These are phyloP conservation scores for Mycosphaerelloides madeirae DNA, from an alignment of 2,329 filamentous ascomycete genomes.

Conservation along the genomic window DNA sequence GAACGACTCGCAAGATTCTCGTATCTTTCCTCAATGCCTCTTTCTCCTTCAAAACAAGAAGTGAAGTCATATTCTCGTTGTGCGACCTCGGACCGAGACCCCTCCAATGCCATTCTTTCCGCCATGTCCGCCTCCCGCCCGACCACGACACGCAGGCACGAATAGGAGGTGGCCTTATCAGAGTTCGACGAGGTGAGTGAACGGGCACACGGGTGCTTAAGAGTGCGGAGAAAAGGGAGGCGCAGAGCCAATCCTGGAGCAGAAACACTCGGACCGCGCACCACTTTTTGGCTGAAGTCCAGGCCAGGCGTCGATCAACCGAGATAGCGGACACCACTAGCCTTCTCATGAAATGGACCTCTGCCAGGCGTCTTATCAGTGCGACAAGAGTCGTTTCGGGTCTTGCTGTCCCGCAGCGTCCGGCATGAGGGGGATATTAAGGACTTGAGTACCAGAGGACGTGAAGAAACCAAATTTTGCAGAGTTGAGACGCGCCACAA, in stretches of 20 bases:
- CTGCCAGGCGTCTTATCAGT: too few relatives aligned
- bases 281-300: background rate
- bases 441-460: too few relatives aligned
- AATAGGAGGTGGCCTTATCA: slow-evolving; percentile 1
- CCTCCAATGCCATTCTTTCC: too few relatives aligned
- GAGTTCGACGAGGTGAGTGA: slow-evolving; percentile 1
- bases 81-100: slow-evolving; percentile 1
- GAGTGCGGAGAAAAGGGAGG: slow-evolving; percentile 2
- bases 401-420: too few relatives aligned
- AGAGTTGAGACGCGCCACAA: too few relatives aligned
- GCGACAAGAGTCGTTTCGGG: too few relatives aligned
- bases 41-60: background rate
- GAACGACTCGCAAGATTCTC: background rate
- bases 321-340: slow-evolving; percentile 2
- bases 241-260: background rate
- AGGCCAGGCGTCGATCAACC: background rate
- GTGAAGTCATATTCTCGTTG: background rate
- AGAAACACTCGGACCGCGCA: slow-evolving; percentile 1
- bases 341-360: background rate
- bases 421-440: too few relatives aligned
- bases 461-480: too few relatives aligned
- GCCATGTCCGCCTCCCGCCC: too few relatives aligned
- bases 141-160: slow-evolving; percentile 1
- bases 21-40: slow-evolving; percentile 1
- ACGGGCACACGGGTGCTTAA: slow-evolving; percentile 2